phyloP scores from a whole-genome alignment of 2,329 filamentous ascomycete genomes.

The Diaporthe aspalathi region DNA sequence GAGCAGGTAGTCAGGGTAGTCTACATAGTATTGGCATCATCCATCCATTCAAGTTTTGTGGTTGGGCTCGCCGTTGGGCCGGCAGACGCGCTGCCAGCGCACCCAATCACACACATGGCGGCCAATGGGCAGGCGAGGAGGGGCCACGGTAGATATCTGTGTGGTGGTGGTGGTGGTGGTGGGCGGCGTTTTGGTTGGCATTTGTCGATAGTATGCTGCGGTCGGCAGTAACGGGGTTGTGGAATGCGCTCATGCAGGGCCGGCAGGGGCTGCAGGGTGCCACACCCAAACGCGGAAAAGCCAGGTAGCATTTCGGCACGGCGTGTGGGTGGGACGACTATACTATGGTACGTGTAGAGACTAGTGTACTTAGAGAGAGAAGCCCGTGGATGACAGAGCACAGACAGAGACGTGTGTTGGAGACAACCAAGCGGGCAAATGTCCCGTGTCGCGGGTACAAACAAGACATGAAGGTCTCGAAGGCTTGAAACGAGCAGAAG shows the following conservation, averaged over 20 bases:
- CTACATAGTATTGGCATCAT: no score
- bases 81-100: constrained; percentile 36
- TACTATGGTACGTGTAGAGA: no score
- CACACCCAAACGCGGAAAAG: constrained; percentile 25
- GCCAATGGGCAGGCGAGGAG: constrained; percentile 20
- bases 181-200: constrained; percentile 13
- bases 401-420: not conserved
- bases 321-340: no score
- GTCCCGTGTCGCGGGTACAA: constrained; percentile 4
- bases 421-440: not conserved
- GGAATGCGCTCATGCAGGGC: constrained; percentile 23
- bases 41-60: not conserved
- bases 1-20: not conserved
- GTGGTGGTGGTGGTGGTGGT: not conserved
- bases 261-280: not conserved
- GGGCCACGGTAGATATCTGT: not conserved
- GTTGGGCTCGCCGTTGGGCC: not conserved
- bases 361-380: constrained; percentile 7
- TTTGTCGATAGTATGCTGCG: not conserved
- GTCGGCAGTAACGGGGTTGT: not conserved
- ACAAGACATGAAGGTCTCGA: constrained; percentile 7
- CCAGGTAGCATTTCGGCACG: constrained; percentile 21
- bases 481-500: constrained; percentile 27
- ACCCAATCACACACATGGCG: constrained; percentile 4
- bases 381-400: not conserved